Conservation (phyloP, 169 alveolate species). For the Prorocentrum cordatum region DNA sequence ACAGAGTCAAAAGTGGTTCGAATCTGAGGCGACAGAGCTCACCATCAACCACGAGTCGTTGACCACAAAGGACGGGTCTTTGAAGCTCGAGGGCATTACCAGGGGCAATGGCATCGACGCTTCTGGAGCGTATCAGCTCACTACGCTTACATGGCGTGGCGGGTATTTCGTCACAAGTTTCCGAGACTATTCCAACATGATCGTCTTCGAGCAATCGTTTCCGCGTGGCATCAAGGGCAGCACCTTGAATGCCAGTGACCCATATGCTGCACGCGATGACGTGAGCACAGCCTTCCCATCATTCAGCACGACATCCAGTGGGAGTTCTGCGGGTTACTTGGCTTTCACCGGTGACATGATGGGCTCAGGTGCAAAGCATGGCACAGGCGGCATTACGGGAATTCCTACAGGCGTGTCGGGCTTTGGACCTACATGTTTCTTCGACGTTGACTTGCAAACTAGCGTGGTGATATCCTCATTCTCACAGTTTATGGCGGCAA, state of each 20-base stretch:
- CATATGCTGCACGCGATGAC: too few relatives aligned
- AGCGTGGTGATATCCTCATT: neutral
- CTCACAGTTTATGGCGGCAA: neutral
- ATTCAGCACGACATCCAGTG: too few relatives aligned
- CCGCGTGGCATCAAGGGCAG: neutral
- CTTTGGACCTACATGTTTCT: neutral
- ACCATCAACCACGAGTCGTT: neutral
- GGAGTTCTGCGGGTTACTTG: too few relatives aligned
- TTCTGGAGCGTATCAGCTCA: too few relatives aligned
- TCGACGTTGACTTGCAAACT: neutral
- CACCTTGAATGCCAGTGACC: too few relatives aligned
- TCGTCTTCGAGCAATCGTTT: neutral
- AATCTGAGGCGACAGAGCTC: neutral
- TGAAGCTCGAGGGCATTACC: neutral
- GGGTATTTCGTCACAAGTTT: neutral
- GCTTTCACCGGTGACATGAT: neutral
- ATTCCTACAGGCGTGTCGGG: neutral
- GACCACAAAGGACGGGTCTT: neutral
- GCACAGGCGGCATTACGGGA: neutral
- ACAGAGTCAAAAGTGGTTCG: too few relatives aligned
- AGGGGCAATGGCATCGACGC: too few relatives aligned
- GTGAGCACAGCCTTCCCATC: too few relatives aligned
- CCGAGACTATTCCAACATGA: neutral
- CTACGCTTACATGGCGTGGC: neutral
- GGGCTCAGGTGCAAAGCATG: neutral